Percentiles rank a stretch among this genome's conserved stretches.
phyloP scores from a whole-genome alignment of 148 eudicot species.

The Vaccinium macrocarpon region DNA sequence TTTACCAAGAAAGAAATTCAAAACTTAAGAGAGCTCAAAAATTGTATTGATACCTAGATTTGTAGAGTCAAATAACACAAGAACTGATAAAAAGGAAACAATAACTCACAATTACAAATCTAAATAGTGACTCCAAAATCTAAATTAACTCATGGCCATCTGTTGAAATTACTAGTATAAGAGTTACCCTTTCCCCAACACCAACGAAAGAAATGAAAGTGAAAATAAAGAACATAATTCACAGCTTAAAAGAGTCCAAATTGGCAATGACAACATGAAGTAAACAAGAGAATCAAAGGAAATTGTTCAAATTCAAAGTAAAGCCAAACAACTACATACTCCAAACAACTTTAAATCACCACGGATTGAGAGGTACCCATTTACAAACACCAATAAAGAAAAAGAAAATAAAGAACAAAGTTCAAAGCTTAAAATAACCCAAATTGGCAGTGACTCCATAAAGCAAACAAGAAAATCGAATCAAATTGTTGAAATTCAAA shows the following conservation, averaged over 20 bases:
- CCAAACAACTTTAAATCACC: background rate
- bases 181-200: background rate
- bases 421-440: background rate
- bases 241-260: background rate
- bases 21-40: too few species aligned
- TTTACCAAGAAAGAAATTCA: too few species aligned
- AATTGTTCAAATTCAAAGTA: background rate
- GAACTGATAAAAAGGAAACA: background rate
- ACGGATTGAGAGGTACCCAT: too few species aligned
- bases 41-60: too few species aligned
- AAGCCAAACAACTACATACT: background rate
- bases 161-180: background rate
- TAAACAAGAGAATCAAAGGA: background rate
- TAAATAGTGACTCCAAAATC: background rate
- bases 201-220: background rate
- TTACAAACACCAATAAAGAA: background rate
- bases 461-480: background rate
- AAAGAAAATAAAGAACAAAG: background rate
- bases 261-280: background rate
- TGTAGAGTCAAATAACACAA: background rate
- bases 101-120: background rate
- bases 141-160: background rate
- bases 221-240: background rate
- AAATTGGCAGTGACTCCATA: background rate
- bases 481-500: background rate